Percentiles rank a stretch among this genome's conserved stretches.
Conservation (phyloP, 257 asterid species). For the Perilla frutescens region DNA sequence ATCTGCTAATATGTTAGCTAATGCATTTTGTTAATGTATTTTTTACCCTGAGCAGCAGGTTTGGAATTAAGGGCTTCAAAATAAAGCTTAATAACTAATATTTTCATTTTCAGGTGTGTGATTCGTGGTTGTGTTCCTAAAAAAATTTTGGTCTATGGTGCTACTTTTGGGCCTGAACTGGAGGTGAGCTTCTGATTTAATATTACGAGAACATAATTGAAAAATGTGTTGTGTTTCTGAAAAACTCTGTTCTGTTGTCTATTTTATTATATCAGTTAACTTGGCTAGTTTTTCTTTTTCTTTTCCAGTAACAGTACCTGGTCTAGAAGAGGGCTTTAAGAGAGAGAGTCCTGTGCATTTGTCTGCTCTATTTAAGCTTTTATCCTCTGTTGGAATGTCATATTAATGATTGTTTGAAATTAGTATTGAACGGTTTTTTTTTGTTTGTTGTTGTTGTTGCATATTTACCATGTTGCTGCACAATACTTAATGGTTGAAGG, state of each 20-base stretch:
- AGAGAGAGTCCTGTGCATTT: conserved; percentile 6
- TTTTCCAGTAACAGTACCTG: not conserved
- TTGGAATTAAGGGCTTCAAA: not conserved
- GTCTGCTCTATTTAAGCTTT: conserved; percentile 11
- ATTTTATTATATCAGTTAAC: not conserved
- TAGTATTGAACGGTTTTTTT: not conserved
- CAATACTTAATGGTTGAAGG: not conserved
- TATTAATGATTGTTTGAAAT: not conserved
- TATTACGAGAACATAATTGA: conserved; percentile 10
- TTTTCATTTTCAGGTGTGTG: conserved; percentile 74
- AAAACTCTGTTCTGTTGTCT: not conserved
- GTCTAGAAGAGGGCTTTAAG: not conserved
- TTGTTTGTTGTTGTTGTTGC: not conserved
- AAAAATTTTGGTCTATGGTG: conserved; percentile 98
- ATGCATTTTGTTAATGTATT: not conserved
- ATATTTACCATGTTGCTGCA: conserved; percentile 5
- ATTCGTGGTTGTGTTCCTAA: conserved; percentile 99
- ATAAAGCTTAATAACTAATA: conserved; percentile 30
- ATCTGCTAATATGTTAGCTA: not conserved
- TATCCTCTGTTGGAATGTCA: conserved; percentile 12
- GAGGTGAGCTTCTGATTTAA: conserved; percentile 62
- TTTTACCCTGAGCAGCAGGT: not conserved
- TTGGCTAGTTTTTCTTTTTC: conserved; percentile 15
- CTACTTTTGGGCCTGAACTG: conserved; percentile 91
- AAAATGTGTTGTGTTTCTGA: not conserved